Evolutionary conservation across 148 eudicot species (phyloP).

Genomic region (Amaranthus hypochondriacus): DNA sequence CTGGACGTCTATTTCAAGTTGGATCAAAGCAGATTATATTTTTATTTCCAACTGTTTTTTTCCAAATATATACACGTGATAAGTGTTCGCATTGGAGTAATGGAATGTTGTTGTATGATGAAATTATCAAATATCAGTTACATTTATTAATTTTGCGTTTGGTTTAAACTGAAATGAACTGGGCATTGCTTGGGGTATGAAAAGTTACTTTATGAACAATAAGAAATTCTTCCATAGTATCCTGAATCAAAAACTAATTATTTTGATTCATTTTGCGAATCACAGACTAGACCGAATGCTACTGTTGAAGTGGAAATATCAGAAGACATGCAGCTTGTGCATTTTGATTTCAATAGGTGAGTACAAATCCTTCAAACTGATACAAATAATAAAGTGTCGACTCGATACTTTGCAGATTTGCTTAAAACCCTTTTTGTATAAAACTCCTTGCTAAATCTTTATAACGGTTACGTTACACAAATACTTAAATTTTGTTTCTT

Average conservation of each 20-base stretch:
- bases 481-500: not conserved
- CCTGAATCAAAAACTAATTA: not conserved
- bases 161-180: no score
- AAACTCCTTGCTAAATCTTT: not conserved
- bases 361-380: conserved; percentile 9
- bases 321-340: conserved; percentile 98
- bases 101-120: no score
- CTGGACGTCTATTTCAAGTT: no score
- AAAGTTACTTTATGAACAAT: not conserved
- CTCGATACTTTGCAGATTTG: not conserved
- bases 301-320: conserved; percentile 97
- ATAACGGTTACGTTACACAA: not conserved
- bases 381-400: not conserved
- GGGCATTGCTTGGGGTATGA: no score
- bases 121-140: no score
- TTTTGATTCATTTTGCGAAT: conserved; percentile 20
- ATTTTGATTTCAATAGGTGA: conserved; percentile 91
- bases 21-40: no score
- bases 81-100: no score
- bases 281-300: conserved; percentile 88
- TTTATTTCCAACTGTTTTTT: no score
- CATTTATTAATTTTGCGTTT: no score
- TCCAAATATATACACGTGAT: no score
- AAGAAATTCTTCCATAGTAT: not conserved
- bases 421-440: not conserved